Evolutionary conservation across 2,329 filamentous ascomycete genomes (phyloP).

Genomic region (Colletotrichum simmondsii): DNA sequence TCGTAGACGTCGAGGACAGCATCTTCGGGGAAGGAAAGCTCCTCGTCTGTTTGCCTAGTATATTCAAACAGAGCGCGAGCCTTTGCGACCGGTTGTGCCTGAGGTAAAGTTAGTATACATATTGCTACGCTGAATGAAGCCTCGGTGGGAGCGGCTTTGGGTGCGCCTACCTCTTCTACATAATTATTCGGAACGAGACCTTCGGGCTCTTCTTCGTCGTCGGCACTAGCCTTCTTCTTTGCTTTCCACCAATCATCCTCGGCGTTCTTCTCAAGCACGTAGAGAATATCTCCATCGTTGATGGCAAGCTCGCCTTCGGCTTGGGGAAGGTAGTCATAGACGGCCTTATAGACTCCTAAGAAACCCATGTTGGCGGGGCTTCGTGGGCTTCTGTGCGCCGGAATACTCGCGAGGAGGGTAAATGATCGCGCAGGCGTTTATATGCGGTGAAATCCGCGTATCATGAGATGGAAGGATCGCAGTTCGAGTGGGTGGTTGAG

Average conservation of each 20-base stretch:
- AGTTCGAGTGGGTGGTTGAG: neutral
- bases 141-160: neutral
- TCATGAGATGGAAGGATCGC: neutral
- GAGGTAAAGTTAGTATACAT: conserved; percentile 10
- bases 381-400: too few species aligned
- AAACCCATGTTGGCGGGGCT: conserved; percentile 76
- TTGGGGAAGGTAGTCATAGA: conserved; percentile 94
- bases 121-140: neutral
- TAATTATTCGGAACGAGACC: conserved; percentile 96
- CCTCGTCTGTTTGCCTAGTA: conserved; percentile 95
- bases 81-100: conserved; percentile 68
- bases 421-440: neutral
- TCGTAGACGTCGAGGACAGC: conserved; percentile 87
- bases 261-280: conserved; percentile 83
- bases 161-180: conserved; percentile 78
- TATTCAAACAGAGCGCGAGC: conserved; percentile 99
- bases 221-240: conserved; percentile 85
- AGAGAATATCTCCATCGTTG: conserved; percentile 87
- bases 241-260: conserved; percentile 94
- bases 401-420: neutral
- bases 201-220: conserved; percentile 91
- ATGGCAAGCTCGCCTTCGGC: conserved; percentile 87
- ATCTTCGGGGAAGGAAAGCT: conserved; percentile 95
- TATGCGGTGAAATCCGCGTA: neutral
- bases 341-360: conserved; percentile 86